phyloP scores from a whole-genome alignment of 441 rosid species.

The Cnidoscolus chayamansa region DNA sequence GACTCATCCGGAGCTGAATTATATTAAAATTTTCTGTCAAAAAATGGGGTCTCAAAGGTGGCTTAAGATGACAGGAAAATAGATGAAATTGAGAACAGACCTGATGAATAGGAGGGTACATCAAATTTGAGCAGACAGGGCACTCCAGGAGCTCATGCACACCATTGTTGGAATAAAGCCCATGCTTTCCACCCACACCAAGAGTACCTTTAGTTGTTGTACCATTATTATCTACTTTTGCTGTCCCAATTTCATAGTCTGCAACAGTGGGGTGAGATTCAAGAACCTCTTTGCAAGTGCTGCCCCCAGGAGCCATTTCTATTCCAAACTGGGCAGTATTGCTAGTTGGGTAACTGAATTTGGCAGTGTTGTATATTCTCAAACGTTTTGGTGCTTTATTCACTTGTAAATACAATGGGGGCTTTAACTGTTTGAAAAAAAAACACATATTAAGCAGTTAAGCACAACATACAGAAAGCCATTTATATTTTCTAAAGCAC shows the following conservation, averaged over 20 bases:
- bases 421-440: conserved; percentile 10
- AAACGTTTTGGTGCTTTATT: conserved; percentile 15
- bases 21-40: not conserved
- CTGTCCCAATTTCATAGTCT: conserved; percentile 29
- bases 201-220: conserved; percentile 17
- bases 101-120: conserved; percentile 86
- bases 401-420: conserved; percentile 21
- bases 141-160: conserved; percentile 71
- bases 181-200: conserved; percentile 36
- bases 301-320: conserved; percentile 49
- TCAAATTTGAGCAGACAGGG: conserved; percentile 70
- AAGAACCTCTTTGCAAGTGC: conserved; percentile 40
- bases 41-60: not conserved
- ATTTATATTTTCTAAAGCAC: conserved; percentile 8
- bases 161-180: conserved; percentile 40
- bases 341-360: conserved; percentile 17
- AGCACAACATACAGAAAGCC: conserved; percentile 11
- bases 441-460: not conserved
- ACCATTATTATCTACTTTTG: conserved; percentile 31
- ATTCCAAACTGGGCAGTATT: conserved; percentile 15
- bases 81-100: conserved; percentile 37
- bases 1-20: not conserved
- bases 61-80: not conserved
- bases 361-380: conserved; percentile 16
- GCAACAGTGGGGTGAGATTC: conserved; percentile 31